Evolutionary conservation across 2,329 filamentous ascomycete genomes (phyloP), one percentile per base, ranked within the genome.

Genomic region (Fusarium begoniae): DNA sequence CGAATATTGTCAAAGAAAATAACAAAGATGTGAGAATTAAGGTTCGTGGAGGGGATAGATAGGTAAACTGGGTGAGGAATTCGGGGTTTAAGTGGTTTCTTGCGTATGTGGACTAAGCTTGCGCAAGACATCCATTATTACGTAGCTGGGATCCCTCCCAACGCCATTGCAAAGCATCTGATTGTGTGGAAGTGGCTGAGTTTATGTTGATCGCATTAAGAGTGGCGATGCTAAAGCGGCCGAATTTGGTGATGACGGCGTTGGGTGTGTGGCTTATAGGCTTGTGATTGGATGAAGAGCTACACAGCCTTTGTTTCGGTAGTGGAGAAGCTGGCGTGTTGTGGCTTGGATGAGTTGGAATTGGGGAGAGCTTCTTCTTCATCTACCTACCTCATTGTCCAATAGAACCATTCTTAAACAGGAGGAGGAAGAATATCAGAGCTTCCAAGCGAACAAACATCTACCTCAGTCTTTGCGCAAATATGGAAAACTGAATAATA

Each of bases 71-170:
- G 37, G 26, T 43, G 64, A 58, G 32, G 44, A 50, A 47, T 51
- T 54, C 38, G 38, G 38, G 57, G 67, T 70, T 74, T 73, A 74
- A 72, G 69, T 72, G 64, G 62, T 62, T 71, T 66, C 30, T 50
- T 38, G 30, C 44, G n/a, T 35, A 32, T 22, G 38, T 37, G 38
- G 12, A 17, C 30, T 37, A 37, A 58, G 65, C 47, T 73, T 73
- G 70, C 70, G 70, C 70, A 73, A 72, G 72, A 55, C 54, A 59
- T 37, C 30, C 50, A 53, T 53, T 32, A 75, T 74, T 74, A 74
- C 72, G 72, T 74, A 74, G 65, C 30, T 37, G 30, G 38, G 35
- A 40, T 38, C 62, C 28, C 24, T 40, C 32, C 51, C 28, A 18
- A 28, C 51, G n/a, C 30, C 37, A 51, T 66, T 58, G 41, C 24